These are phyloP conservation scores for Aspergillus uvarum DNA, from an alignment of 2,329 filamentous ascomycete species.

Conservation along the genomic window DNA sequence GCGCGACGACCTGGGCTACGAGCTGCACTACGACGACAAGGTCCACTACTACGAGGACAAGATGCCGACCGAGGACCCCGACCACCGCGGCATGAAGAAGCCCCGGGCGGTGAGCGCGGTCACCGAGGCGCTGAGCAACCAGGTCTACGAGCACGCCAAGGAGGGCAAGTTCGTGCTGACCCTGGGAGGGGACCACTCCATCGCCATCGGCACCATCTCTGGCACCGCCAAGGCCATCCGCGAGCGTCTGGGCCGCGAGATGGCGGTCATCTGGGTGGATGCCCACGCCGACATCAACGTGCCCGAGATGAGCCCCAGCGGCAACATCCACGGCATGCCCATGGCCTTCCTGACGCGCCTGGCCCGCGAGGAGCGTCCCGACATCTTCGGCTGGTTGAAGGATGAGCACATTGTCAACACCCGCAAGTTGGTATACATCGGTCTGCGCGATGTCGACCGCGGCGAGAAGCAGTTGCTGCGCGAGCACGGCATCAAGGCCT, in stretches of 20 bases:
- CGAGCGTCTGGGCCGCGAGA: conserved; percentile 76
- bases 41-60: conserved; percentile 81
- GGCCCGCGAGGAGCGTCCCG: conserved; percentile 70
- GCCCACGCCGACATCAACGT: conserved; percentile 98
- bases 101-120: conserved; percentile 82
- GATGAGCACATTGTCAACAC: conserved; percentile 60
- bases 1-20: conserved; percentile 81
- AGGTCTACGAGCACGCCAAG: conserved; percentile 83
- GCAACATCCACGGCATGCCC: conserved; percentile 98
- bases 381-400: conserved; percentile 87
- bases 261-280: conserved; percentile 98
- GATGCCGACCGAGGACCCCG: conserved; percentile 68
- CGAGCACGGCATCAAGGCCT: conserved; percentile 89
- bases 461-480: conserved; percentile 89
- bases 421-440: conserved; percentile 95
- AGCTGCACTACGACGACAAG: conserved; percentile 75
- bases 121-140: conserved; percentile 72
- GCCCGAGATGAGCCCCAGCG: conserved; percentile 82
- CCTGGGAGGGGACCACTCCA: conserved; percentile 91
- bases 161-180: conserved; percentile 86
- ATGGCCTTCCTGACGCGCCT: conserved; percentile 87
- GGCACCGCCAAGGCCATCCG: conserved; percentile 83
- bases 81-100: conserved; percentile 92
- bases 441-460: conserved; percentile 86
- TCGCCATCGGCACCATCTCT: conserved; percentile 89